Evolutionary conservation across 495 filamentous ascomycete species (phyloP).

Genomic region (Elaphomyces granulatus): DNA sequence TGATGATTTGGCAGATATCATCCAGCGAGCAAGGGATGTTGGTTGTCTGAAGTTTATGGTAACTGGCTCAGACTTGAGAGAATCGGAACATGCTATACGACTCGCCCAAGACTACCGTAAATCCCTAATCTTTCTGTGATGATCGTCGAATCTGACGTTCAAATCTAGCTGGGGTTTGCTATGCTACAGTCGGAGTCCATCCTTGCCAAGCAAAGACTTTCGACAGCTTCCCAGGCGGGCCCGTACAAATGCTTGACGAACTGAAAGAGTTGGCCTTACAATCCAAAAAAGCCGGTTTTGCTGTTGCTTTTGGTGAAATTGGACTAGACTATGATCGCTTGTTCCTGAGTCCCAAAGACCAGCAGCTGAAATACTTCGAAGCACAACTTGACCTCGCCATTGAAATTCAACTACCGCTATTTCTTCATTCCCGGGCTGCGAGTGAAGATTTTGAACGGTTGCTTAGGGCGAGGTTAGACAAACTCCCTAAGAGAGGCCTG

Average conservation of each 20-base stretch:
- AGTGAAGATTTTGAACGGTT: conserved; percentile 65
- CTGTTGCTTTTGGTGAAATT: conserved; percentile 85
- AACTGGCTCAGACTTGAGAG: conserved; percentile 76
- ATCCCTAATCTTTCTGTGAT: conserved; percentile 10
- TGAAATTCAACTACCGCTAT: conserved; percentile 66
- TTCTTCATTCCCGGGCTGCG: conserved; percentile 79
- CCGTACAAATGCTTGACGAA: conserved; percentile 42
- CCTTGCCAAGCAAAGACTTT: conserved; percentile 68
- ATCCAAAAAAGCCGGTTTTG: conserved; percentile 33
- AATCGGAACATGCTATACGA: conserved; percentile 58
- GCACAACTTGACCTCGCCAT: conserved; percentile 67
- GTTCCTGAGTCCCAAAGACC: conserved; percentile 56
- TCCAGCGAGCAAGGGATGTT: conserved; percentile 56
- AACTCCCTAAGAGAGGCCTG: conserved; percentile 55
- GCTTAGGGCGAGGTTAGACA: conserved; percentile 34
- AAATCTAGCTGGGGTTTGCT: conserved; percentile 58
- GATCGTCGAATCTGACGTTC: not conserved
- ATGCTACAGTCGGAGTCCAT: conserved; percentile 83
- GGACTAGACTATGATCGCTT: conserved; percentile 93
- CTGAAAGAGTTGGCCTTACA: conserved; percentile 42
- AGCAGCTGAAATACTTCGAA: conserved; percentile 74
- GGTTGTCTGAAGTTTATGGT: conserved; percentile 85
- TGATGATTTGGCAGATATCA: conserved; percentile 59
- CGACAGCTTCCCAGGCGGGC: conserved; percentile 40
- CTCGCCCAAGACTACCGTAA: conserved; percentile 59